A percentile compares a stretch with the other conserved stretches of the same genome.
These are phyloP conservation scores for Nemania serpens DNA, from an alignment of 2,329 filamentous ascomycete genomes.

Conservation along the genomic window DNA sequence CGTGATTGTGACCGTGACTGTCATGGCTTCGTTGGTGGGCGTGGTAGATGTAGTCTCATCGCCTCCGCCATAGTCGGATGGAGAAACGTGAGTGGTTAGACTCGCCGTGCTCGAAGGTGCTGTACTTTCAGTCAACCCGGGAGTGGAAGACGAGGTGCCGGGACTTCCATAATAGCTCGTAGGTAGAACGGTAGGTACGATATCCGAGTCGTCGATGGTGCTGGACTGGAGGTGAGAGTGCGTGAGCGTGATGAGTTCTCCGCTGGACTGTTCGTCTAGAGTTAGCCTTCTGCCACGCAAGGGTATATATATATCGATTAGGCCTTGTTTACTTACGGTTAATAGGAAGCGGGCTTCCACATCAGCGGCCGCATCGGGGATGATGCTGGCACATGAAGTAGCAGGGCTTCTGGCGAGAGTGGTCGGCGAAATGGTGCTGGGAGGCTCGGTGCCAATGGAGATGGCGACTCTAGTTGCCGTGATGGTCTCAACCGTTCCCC, in stretches of 20 bases:
- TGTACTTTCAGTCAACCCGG: neutral
- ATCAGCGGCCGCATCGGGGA: neutral
- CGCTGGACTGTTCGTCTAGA: neutral
- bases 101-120: neutral
- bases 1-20: neutral
- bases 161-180: neutral
- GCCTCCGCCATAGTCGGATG: neutral
- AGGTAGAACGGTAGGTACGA: constrained; percentile 1
- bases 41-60: neutral
- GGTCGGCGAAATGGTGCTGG: neutral
- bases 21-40: neutral
- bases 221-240: constrained; percentile 4
- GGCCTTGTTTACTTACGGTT: neutral
- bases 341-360: neutral
- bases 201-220: constrained; percentile 12
- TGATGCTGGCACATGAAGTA: neutral
- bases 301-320: too few species aligned
- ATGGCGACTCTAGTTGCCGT: constrained; percentile 15
- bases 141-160: neutral
- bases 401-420: neutral
- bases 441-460: constrained; percentile 16
- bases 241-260: constrained; percentile 6
- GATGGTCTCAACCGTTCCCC: constrained; percentile 11
- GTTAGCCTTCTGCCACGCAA: neutral
- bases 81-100: neutral